Conservation (phyloP, 371 early-diverging fungal genomes). For the Apophysomyces trapeziformis region DNA sequence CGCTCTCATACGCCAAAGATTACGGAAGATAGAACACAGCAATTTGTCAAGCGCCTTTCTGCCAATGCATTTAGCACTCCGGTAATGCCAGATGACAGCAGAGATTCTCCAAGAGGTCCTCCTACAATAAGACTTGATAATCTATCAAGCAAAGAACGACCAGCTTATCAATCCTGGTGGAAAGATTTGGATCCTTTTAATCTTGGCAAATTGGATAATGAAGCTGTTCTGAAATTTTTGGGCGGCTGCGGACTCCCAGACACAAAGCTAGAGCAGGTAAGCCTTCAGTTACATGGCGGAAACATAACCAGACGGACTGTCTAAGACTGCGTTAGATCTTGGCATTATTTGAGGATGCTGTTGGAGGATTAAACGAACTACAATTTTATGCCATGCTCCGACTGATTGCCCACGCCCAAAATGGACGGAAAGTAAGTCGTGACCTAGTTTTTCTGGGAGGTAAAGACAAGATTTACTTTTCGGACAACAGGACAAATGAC, state of each 20-base stretch:
- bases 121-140: slow-evolving; percentile 34
- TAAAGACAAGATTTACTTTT: slow-evolving; percentile 18
- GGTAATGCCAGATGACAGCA: slow-evolving; percentile 4
- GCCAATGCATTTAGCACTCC: slow-evolving; percentile 7
- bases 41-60: slow-evolving; percentile 36
- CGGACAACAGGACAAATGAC: background rate
- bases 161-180: slow-evolving; percentile 52
- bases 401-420: slow-evolving; percentile 54
- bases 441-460: slow-evolving; percentile 52
- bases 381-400: slow-evolving; percentile 55
- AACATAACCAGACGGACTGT: background rate
- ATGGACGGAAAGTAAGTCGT: slow-evolving; percentile 47
- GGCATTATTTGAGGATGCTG: slow-evolving; percentile 41
- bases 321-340: slow-evolving; percentile 30
- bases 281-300: background rate
- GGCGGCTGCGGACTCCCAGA: slow-evolving; percentile 41
- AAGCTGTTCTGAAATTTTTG: slow-evolving; percentile 40
- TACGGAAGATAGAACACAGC: slow-evolving; percentile 32
- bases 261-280: slow-evolving; percentile 44
- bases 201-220: slow-evolving; percentile 34
- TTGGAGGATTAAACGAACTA: slow-evolving; percentile 34
- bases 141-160: slow-evolving; percentile 38
- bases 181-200: slow-evolving; percentile 51
- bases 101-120: slow-evolving; percentile 5
- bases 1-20: slow-evolving; percentile 28